Percentiles rank a stretch among this genome's conserved stretches.
Evolutionary conservation across 306 rosid genomes (phyloP).

Genomic region (Lathyrus sativus): DNA sequence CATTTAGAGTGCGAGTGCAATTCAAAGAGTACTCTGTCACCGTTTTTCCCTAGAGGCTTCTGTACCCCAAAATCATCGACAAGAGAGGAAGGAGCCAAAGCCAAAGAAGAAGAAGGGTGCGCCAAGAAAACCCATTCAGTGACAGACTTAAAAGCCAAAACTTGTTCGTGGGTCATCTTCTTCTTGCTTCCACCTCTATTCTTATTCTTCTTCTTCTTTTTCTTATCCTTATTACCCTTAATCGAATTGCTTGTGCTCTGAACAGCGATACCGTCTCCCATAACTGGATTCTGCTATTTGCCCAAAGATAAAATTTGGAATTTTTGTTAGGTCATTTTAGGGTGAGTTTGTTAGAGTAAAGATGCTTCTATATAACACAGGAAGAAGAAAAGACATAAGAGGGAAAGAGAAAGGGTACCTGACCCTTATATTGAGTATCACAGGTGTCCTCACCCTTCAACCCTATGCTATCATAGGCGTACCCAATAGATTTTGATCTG

Average conservation of each 20-base stretch:
- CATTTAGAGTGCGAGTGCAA: conserved; percentile 90
- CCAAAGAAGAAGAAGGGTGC: conserved; percentile 39
- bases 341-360: background rate
- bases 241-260: conserved; percentile 43
- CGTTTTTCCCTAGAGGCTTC: conserved; percentile 63
- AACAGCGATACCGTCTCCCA: conserved; percentile 51
- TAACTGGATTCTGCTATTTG: conserved; percentile 39
- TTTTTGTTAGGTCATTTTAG: conserved; percentile 24
- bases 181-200: conserved; percentile 77
- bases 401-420: background rate
- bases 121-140: conserved; percentile 81
- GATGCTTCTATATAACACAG: too few relatives aligned
- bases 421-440: conserved; percentile 19
- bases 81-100: conserved; percentile 42
- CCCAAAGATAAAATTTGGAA: conserved; percentile 9
- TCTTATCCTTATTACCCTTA: conserved; percentile 47
- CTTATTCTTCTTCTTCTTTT: conserved; percentile 74
- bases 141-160: conserved; percentile 69
- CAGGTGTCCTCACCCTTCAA: conserved; percentile 40
- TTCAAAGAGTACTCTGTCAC: conserved; percentile 70
- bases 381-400: too few relatives aligned
- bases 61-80: conserved; percentile 90
- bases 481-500: conserved; percentile 18
- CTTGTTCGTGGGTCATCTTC: conserved; percentile 86
- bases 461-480: conserved; percentile 19